These are phyloP conservation scores for Cunninghamia lanceolata DNA, from an alignment of 75 land plant species.

Conservation along the genomic window DNA sequence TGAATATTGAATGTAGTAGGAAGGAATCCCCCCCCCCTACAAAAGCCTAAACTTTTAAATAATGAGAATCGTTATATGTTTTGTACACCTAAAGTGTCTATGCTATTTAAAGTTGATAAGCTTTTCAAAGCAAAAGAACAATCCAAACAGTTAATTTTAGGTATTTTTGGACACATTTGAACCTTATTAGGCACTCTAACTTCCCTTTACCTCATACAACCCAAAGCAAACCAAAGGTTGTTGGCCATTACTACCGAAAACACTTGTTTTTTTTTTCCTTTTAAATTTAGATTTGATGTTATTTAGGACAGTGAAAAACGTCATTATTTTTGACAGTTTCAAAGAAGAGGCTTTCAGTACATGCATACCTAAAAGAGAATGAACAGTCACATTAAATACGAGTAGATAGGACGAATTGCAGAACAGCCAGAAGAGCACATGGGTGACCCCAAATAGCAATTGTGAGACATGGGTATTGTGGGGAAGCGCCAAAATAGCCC, in stretches of 20 bases:
- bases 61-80: no score
- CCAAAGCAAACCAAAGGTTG: neutral
- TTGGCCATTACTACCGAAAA: neutral
- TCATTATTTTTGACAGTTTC: neutral
- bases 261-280: no score
- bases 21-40: no score
- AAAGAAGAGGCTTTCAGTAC: neutral
- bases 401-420: neutral
- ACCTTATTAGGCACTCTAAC: neutral
- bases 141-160: neutral
- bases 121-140: no score
- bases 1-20: no score
- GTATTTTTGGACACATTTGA: neutral
- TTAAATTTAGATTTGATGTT: neutral
- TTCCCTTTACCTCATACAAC: neutral
- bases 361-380: neutral
- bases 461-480: neutral
- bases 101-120: no score
- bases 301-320: neutral
- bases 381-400: constrained; percentile 5
- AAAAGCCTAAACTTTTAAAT: no score
- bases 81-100: no score
- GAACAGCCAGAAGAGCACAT: constrained; percentile 7
- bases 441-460: neutral
- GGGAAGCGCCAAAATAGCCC: neutral